Evolutionary conservation across 495 filamentous ascomycete genomes (phyloP).

Genomic region (Umbilicaria muhlenbergii): DNA sequence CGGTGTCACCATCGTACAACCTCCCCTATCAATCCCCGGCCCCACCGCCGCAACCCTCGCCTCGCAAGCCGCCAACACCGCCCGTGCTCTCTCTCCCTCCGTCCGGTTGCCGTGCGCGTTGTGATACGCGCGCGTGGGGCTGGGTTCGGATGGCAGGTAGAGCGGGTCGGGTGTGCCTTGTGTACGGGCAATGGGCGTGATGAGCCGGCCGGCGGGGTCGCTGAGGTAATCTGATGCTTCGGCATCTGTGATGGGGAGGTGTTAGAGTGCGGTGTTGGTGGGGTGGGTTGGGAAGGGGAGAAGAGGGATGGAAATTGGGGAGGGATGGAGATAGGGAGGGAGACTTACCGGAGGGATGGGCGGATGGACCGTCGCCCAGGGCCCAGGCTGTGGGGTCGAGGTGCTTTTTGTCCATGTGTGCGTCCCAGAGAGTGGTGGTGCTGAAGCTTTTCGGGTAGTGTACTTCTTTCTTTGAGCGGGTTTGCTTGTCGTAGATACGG

Average conservation of each 20-base stretch:
- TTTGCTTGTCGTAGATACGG: background rate
- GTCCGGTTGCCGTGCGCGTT: constrained; percentile 23
- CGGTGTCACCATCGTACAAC: constrained; percentile 25
- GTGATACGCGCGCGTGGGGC: constrained; percentile 24
- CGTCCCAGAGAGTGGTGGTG: constrained; percentile 23
- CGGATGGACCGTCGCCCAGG: constrained; percentile 47
- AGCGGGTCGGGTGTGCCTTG: background rate
- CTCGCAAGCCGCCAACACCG: constrained; percentile 23
- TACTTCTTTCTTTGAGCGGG: background rate
- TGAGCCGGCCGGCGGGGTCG: background rate
- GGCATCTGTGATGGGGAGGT: constrained; percentile 1
- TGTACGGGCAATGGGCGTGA: background rate
- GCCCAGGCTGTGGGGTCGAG: constrained; percentile 44
- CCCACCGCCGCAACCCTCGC: constrained; percentile 31
- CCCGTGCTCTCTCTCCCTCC: constrained; percentile 22
- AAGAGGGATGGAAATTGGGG: no score
- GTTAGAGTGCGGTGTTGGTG: background rate
- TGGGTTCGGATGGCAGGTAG: constrained; percentile 12
- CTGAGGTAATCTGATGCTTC: constrained; percentile 6
- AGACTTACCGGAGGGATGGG: constrained; percentile 31
- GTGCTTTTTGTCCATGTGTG: constrained; percentile 47
- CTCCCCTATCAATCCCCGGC: constrained; percentile 29
- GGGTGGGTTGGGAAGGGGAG: constrained; percentile 1
- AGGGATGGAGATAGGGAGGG: background rate
- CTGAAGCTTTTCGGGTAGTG: no score